Evolutionary conservation across 208 protist species (phyloP).

Genomic region (Trypanosoma vivax): DNA sequence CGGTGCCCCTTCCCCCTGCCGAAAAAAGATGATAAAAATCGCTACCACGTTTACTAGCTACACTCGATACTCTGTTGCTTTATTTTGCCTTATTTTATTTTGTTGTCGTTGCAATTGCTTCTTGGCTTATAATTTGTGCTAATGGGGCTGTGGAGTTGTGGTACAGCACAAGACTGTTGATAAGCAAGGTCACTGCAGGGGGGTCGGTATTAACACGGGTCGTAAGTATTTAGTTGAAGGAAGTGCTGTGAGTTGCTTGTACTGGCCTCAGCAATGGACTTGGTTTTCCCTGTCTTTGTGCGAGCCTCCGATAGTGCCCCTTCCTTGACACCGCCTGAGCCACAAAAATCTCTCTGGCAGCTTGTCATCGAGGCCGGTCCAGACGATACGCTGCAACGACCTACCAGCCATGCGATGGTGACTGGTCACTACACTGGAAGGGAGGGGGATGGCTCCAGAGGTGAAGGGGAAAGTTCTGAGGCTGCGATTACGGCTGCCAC

Average conservation of each 20-base stretch:
- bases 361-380: constrained; percentile 65
- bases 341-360: constrained; percentile 64
- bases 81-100: constrained; percentile 1
- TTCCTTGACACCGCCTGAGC: background rate
- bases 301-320: constrained; percentile 11
- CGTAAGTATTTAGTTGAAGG: background rate
- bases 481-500: background rate
- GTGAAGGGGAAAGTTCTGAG: constrained; percentile 13
- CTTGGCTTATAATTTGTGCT: background rate
- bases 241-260: no score
- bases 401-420: no score
- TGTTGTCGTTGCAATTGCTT: background rate
- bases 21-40: no score
- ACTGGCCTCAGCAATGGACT: constrained; percentile 23
- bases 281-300: constrained; percentile 26
- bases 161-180: no score
- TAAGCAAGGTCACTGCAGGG: no score
- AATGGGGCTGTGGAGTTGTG: no score
- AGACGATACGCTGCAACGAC: constrained; percentile 28
- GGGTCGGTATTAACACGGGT: constrained; percentile 1
- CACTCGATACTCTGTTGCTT: constrained; percentile 20
- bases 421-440: background rate
- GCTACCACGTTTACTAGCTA: background rate
- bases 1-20: no score
- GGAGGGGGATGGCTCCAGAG: constrained; percentile 5